Conservation (phyloP, 768 basidiomycete species). For the Lyophyllum shimeji region DNA sequence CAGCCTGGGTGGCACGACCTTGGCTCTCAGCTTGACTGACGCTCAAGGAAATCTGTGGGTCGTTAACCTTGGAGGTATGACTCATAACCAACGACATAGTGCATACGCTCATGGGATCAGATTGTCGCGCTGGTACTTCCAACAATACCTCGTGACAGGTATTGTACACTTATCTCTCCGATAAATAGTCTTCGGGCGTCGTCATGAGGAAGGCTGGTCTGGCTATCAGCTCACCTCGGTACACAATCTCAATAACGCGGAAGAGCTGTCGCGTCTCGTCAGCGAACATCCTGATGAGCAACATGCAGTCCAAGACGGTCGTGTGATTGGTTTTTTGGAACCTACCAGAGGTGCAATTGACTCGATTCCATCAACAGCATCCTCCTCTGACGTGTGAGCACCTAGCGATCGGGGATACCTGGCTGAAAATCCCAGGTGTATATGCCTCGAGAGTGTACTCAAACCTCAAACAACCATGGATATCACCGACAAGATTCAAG, state of each 20-base stretch:
- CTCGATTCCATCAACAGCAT: background rate
- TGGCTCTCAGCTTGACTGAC: constrained; percentile 53
- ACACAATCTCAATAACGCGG: constrained; percentile 41
- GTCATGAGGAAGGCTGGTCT: constrained; percentile 35
- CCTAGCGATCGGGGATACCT: constrained; percentile 44
- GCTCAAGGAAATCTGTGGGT: constrained; percentile 52
- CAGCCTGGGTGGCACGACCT: constrained; percentile 55
- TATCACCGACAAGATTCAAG: constrained; percentile 26
- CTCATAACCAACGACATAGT: background rate
- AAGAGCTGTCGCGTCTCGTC: constrained; percentile 45
- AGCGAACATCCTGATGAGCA: constrained; percentile 51
- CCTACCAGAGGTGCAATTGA: constrained; percentile 51
- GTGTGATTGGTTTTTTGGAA: constrained; percentile 56
- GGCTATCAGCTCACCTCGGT: constrained; percentile 39
- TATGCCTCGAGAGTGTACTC: constrained; percentile 3
- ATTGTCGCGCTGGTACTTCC: constrained; percentile 15
- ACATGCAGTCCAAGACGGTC: constrained; percentile 40
- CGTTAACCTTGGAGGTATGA: constrained; percentile 48
- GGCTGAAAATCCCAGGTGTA: constrained; percentile 42
- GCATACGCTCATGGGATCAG: constrained; percentile 5
- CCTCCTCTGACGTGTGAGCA: background rate
- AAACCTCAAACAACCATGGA: constrained; percentile 29
- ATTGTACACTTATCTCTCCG: background rate
- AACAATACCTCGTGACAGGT: background rate
- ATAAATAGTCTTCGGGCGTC: constrained; percentile 8